Base-by-base conservation (phyloP, 768 basidiomycete genomes). In the Leucocoprinus birnbaumii region DNA sequence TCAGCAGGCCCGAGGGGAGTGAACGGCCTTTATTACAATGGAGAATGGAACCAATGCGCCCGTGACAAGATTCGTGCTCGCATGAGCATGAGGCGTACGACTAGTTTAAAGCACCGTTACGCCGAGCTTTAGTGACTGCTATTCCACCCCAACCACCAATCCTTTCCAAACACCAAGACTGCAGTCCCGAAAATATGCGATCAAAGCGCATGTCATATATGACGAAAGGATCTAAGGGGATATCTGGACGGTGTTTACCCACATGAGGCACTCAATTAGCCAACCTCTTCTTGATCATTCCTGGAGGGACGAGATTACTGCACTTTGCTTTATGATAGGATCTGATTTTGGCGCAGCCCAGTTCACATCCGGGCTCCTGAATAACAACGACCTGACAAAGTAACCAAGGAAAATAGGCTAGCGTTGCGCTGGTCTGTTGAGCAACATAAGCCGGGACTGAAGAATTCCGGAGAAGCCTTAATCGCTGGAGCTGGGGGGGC, bases 121-220 rank as follows among this genome's bases (percentile, higher is more conserved):
- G 31, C 31, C 31, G 31, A 31, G 31, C 40, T 41, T 41, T 16
- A 19, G 40, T 5, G 5, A 41, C 4, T n/a, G n/a, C n/a, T 21
- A 34, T 25, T 35, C 48, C 19, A 35, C 21, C 48, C 37, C 48
- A 37, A 21, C 2, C 11, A 24, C 5, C 35, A 11, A 10, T 25
- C 48, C 35, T 25, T 34, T 40, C 1, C 18, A 38, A 45, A 22
- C 44, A 53, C 43, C 21, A 22, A 35, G 21, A 10, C 27, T 34
- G 18, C 9, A 25, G 13, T 27, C 22, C 16, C 3, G 16, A 44
- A 44, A 44, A 44, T 24, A 35, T 53, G 42, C 51, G 51, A 53
- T 53, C 51, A 53, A 53, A 53, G 19, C 51, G 51, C 51, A 41
- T n/a, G 18, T 27, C 43, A 19, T 19, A 16, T 19, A 41, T 14